Percentiles rank a stretch among this genome's conserved stretches.
phyloP scores from a whole-genome alignment of 176 grass and related monocot genomes.

The Carex myosuroides region DNA sequence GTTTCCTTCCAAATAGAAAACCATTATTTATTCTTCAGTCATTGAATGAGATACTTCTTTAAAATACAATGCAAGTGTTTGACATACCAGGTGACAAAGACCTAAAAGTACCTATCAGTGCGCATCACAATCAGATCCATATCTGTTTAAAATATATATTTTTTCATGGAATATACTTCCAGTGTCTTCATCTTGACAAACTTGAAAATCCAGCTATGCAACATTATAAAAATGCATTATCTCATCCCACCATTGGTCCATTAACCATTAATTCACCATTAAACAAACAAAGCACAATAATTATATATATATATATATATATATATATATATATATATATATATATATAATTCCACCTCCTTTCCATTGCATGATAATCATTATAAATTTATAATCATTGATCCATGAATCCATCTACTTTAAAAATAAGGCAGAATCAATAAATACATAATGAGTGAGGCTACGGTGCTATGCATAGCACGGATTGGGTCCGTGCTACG shows the following conservation, averaged over 20 bases:
- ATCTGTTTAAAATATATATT: background rate
- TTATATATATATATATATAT: background rate
- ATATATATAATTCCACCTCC: background rate
- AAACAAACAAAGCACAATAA: background rate
- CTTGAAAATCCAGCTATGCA: background rate
- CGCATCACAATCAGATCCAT: background rate
- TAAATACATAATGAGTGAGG: too few relatives aligned
- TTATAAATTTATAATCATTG: background rate
- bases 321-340: background rate
- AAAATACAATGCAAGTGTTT: background rate
- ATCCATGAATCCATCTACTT: background rate
- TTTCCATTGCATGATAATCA: background rate
- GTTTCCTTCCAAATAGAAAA: constrained; percentile 6
- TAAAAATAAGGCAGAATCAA: background rate
- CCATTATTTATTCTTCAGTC: background rate
- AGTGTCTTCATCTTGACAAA: background rate
- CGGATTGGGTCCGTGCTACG: too few relatives aligned
- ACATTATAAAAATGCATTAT: background rate
- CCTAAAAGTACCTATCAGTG: background rate
- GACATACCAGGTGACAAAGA: background rate
- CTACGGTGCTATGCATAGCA: too few relatives aligned
- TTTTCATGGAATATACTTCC: too few relatives aligned
- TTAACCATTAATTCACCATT: background rate
- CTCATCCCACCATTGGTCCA: background rate
- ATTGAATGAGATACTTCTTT: background rate